Percentiles rank a stretch among this genome's conserved stretches.
Conservation (phyloP, 2,329 filamentous ascomycete species). For the Leptographium procerum region DNA sequence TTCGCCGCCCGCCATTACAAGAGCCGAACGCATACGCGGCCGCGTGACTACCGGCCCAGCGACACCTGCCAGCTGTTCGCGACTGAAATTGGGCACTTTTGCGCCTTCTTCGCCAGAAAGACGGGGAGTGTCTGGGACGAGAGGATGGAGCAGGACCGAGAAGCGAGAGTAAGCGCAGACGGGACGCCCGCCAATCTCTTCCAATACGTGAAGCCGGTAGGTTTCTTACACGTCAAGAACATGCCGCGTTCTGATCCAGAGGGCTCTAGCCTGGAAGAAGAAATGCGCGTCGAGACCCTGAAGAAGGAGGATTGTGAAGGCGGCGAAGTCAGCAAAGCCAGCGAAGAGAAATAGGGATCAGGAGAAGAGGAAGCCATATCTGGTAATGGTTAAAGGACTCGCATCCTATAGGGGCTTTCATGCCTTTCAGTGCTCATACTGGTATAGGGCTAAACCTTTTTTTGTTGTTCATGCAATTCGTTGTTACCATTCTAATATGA, state of each 20-base stretch:
- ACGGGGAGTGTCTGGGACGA: conserved; percentile 51
- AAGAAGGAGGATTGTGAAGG: background rate
- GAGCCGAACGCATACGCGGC: conserved; percentile 24
- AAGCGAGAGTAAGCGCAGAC: background rate
- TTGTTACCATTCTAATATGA: background rate
- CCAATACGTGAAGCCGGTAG: conserved; percentile 13
- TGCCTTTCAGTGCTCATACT: too few species aligned
- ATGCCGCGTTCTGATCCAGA: background rate
- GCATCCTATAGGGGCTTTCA: too few species aligned
- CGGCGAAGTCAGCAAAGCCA: too few species aligned
- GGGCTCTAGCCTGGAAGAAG: background rate
- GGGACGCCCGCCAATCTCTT: background rate
- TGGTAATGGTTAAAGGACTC: too few species aligned
- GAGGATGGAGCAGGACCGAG: conserved; percentile 17
- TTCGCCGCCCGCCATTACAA: conserved; percentile 42
- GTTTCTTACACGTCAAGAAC: conserved; percentile 20
- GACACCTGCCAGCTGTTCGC: conserved; percentile 26
- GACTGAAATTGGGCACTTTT: conserved; percentile 38
- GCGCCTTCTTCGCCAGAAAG: conserved; percentile 43
- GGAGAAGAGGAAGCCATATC: too few species aligned
- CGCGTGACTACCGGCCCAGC: conserved; percentile 28
- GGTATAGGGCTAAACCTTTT: too few species aligned
- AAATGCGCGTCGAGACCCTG: background rate
- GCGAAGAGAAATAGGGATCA: background rate
- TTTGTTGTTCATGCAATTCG: background rate